These are phyloP conservation scores for Lipomyces kockii DNA, from an alignment of 805 yeast species.

Conservation along the genomic window DNA sequence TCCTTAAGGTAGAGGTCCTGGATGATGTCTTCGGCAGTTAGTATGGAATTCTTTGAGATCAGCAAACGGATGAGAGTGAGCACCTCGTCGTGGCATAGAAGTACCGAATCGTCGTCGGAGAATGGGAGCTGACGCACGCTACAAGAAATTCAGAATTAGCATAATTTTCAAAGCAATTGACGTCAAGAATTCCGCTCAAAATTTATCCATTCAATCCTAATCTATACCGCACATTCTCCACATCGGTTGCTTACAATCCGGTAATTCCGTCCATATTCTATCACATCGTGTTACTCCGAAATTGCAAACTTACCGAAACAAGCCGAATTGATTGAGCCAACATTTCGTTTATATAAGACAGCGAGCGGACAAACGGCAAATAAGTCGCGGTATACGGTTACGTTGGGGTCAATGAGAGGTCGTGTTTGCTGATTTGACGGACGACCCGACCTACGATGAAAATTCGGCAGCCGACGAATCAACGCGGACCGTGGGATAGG, in stretches of 20 bases:
- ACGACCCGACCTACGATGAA: background rate
- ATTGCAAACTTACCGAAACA: conserved; percentile 25
- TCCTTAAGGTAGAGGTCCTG: conserved; percentile 86
- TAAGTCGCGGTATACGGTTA: background rate
- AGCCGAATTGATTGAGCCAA: conserved; percentile 32
- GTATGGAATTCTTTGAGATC: background rate
- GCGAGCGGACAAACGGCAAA: background rate
- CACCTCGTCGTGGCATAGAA: conserved; percentile 33
- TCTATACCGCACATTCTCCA: background rate
- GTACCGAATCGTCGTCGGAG: conserved; percentile 33
- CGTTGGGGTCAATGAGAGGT: background rate
- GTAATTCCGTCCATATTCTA: background rate
- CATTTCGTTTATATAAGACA: conserved; percentile 19
- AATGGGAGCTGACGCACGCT: conserved; percentile 29
- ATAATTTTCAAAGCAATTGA: background rate
- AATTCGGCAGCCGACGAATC: conserved; percentile 14
- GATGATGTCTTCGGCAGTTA: conserved; percentile 56
- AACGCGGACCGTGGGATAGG: conserved; percentile 11
- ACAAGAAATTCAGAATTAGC: background rate
- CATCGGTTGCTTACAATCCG: background rate
- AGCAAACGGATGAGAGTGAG: background rate
- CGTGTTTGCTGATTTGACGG: background rate
- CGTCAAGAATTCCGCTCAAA: background rate
- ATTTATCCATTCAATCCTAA: background rate
- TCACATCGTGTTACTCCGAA: background rate